Percentiles rank a stretch among this genome's conserved stretches.
phyloP scores from a whole-genome alignment of 768 basidiomycete species.

The Cystoderma amianthinum region DNA sequence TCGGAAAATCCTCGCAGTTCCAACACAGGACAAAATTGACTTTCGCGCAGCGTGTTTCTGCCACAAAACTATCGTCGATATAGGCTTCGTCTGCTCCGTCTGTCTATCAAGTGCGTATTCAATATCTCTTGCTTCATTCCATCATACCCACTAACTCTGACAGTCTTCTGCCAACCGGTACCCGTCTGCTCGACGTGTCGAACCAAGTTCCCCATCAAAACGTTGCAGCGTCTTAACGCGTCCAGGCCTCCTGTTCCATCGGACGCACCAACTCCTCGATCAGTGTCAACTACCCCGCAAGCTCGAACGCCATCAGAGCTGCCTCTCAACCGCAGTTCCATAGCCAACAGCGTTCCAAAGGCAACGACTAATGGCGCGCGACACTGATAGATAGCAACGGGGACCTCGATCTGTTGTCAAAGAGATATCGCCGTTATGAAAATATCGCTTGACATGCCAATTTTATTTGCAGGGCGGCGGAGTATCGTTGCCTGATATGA shows the following conservation, averaged over 20 bases:
- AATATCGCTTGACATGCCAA: conserved; percentile 19
- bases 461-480: conserved; percentile 24
- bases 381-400: too few species aligned
- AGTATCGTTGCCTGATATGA: conserved; percentile 31
- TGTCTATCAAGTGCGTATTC: conserved; percentile 82
- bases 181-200: conserved; percentile 95
- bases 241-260: conserved; percentile 33
- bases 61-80: conserved; percentile 93
- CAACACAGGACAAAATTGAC: conserved; percentile 92
- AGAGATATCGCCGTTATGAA: conserved; percentile 53
- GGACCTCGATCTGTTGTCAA: too few species aligned
- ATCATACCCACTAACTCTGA: conserved; percentile 3
- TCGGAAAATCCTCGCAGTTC: conserved; percentile 72
- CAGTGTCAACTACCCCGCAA: conserved; percentile 20
- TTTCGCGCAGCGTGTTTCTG: conserved; percentile 98
- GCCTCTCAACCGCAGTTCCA: background rate
- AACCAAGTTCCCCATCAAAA: conserved; percentile 94
- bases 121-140: conserved; percentile 5
- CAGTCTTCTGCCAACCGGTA: conserved; percentile 91
- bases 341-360: background rate
- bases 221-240: conserved; percentile 74
- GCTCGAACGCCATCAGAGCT: background rate
- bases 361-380: background rate
- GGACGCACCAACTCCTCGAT: conserved; percentile 11
- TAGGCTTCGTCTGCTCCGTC: conserved; percentile 98